Conservation (phyloP, 108 stramenopile genomes). For the Cyclostephanos tholiformis region DNA sequence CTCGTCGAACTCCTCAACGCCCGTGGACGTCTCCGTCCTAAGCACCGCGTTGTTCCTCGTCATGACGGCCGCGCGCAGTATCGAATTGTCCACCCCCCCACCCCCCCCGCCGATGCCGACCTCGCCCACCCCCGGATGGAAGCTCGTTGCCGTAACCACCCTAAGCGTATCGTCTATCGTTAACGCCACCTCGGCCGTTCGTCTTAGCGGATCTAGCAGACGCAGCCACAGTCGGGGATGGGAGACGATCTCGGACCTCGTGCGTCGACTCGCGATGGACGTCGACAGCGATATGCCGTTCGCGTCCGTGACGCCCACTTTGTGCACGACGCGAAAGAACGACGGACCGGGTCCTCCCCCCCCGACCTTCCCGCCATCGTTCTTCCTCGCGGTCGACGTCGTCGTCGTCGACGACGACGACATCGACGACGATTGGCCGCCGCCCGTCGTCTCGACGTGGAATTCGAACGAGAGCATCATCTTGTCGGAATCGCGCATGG, state of each 20-base stretch:
- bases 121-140: constrained; percentile 51
- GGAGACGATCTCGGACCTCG: constrained; percentile 71
- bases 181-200: constrained; percentile 69
- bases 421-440: too few relatives aligned
- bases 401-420: too few relatives aligned
- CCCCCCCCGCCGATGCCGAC: not conserved
- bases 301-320: constrained; percentile 62
- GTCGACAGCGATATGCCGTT: constrained; percentile 65
- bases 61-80: constrained; percentile 42
- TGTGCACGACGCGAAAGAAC: constrained; percentile 58
- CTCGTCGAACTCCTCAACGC: constrained; percentile 75
- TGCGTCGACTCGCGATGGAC: constrained; percentile 16
- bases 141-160: constrained; percentile 57
- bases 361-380: constrained; percentile 2
- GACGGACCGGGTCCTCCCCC: constrained; percentile 5
- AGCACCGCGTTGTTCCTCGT: constrained; percentile 37
- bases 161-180: constrained; percentile 58
- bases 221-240: constrained; percentile 65
- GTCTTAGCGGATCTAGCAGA: constrained; percentile 70
- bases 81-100: constrained; percentile 39
- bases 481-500: constrained; percentile 23
- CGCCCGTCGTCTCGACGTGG: constrained; percentile 22
- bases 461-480: constrained; percentile 77
- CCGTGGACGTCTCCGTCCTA: constrained; percentile 80
- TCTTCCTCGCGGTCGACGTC: not conserved